phyloP scores from a whole-genome alignment of 495 filamentous ascomycete genomes.

The Evansstolkia leycettana region DNA sequence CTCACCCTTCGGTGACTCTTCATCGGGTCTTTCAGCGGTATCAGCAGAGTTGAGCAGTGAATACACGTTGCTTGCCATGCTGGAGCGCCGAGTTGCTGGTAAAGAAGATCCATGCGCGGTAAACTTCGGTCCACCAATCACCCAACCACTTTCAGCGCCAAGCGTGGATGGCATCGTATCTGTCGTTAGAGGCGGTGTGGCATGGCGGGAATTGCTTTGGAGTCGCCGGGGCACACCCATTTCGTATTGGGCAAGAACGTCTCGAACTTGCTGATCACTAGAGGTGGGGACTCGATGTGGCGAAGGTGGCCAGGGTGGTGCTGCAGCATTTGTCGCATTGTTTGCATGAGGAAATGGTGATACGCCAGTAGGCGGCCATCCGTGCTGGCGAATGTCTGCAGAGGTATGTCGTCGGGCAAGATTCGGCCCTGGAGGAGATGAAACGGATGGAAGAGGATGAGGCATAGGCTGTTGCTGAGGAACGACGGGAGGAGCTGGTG shows the following conservation, averaged over 20 bases:
- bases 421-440: conserved; percentile 59
- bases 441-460: conserved; percentile 64
- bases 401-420: conserved; percentile 84
- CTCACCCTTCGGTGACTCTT: conserved; percentile 48
- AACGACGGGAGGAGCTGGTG: conserved; percentile 57
- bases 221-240: conserved; percentile 48
- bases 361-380: conserved; percentile 59
- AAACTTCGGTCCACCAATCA: conserved; percentile 35
- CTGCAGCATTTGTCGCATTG: conserved; percentile 26
- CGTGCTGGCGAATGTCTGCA: conserved; percentile 84
- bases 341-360: conserved; percentile 49
- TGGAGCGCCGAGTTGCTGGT: conserved; percentile 57
- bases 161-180: conserved; percentile 35
- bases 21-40: conserved; percentile 58
- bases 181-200: conserved; percentile 50
- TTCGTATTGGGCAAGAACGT: conserved; percentile 73
- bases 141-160: conserved; percentile 46
- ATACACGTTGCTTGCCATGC: conserved; percentile 69
- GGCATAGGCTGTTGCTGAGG: conserved; percentile 53
- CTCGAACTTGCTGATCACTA: conserved; percentile 70
- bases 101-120: conserved; percentile 33
- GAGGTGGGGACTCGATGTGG: conserved; percentile 54
- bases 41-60: conserved; percentile 77
- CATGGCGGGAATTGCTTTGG: conserved; percentile 51
- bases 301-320: conserved; percentile 77